A percentile compares a stretch with the other conserved stretches of the same genome.
Conservation (phyloP, 768 basidiomycete species). For the Boletus fagicola region DNA sequence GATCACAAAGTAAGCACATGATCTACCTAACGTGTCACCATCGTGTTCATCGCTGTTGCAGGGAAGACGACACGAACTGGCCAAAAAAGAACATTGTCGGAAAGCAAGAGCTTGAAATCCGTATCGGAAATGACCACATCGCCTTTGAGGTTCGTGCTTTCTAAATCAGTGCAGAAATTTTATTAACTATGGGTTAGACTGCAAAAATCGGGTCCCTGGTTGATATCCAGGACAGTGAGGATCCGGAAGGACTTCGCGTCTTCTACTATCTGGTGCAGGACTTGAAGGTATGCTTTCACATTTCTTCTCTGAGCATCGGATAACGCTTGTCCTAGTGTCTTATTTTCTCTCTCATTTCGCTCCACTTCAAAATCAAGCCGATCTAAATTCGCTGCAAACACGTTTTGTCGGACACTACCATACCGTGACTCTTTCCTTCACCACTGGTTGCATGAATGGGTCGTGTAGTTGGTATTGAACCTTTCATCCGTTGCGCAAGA, state of each 20-base stretch:
- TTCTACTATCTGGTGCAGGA: conserved; percentile 99
- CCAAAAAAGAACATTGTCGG: conserved; percentile 99
- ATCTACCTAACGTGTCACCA: neutral
- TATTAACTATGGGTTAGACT: conserved; percentile 53
- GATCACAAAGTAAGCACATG: conserved; percentile 72
- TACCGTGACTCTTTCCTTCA: neutral
- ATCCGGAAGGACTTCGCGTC: conserved; percentile 94
- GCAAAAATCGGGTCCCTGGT: conserved; percentile 97
- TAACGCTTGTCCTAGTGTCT: conserved; percentile 62
- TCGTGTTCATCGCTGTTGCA: conserved; percentile 33
- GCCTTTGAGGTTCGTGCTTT: conserved; percentile 78
- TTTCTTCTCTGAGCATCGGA: neutral
- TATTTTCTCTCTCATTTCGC: conserved; percentile 95
- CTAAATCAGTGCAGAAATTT: neutral
- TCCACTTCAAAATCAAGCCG: conserved; percentile 99
- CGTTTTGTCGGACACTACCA: conserved; percentile 1
- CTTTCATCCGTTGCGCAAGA: conserved; percentile 23
- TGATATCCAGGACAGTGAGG: conserved; percentile 95
- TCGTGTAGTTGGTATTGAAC: conserved; percentile 8
- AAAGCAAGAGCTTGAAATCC: conserved; percentile 96
- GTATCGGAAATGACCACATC: conserved; percentile 92
- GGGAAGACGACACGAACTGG: conserved; percentile 98
- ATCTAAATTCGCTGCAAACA: conserved; percentile 48
- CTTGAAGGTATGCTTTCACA: conserved; percentile 63
- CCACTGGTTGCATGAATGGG: conserved; percentile 8